These are phyloP conservation scores for Dioscorea alata DNA, from an alignment of 106 monocot genomes.

Conservation along the genomic window DNA sequence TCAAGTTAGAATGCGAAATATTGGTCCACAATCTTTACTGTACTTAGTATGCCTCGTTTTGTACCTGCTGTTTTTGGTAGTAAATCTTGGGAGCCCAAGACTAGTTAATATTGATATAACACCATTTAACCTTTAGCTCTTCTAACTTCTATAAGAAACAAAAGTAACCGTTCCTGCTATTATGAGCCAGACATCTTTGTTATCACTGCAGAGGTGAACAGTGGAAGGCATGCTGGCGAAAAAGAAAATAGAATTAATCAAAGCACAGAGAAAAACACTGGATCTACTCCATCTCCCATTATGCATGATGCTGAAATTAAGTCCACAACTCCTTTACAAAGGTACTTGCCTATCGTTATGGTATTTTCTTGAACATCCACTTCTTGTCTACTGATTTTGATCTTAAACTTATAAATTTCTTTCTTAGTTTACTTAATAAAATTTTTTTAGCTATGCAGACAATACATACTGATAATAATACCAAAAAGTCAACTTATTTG, in stretches of 20 bases:
- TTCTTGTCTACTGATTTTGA: not conserved
- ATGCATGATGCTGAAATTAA: not conserved
- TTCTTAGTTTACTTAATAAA: not conserved
- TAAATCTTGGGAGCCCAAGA: not conserved
- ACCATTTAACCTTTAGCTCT: not conserved
- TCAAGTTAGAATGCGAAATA: too few species aligned
- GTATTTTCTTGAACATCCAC: not conserved
- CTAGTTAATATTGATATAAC: not conserved
- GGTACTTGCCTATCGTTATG: not conserved
- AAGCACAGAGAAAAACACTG: not conserved
- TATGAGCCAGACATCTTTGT: not conserved
- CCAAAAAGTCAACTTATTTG: not conserved
- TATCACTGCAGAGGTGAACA: not conserved
- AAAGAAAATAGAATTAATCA: not conserved
- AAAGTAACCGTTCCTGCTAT: not conserved
- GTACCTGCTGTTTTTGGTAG: not conserved
- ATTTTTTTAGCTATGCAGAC: not conserved
- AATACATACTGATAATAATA: not conserved
- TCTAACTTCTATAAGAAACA: not conserved
- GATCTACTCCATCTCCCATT: not conserved
- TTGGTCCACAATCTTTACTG: too few species aligned
- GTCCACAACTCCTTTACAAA: not conserved
- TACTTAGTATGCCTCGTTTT: too few species aligned
- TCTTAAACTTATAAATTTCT: not conserved
- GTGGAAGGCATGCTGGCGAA: not conserved